A percentile compares a stretch with the other conserved stretches of the same genome.
Conservation (phyloP, 139 green algal genomes). For the Picocystis salinarum region DNA sequence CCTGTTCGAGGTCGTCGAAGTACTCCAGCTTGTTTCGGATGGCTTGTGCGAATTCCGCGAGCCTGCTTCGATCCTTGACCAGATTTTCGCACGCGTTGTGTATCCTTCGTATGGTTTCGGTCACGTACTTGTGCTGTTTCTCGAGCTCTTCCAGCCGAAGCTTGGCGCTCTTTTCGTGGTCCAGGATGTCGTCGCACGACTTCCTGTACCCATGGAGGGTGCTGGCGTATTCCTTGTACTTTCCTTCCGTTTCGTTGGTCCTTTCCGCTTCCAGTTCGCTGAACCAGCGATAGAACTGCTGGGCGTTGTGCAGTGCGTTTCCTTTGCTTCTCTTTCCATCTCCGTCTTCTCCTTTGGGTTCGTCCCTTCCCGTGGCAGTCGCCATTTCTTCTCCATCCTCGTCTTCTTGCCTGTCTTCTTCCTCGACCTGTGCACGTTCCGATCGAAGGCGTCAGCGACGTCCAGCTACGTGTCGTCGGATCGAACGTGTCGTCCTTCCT, state of each 20-base stretch:
- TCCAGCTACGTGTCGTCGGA: not conserved
- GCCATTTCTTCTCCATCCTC: not conserved
- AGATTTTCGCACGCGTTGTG: slow-evolving; percentile 41
- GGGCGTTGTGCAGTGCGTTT: slow-evolving; percentile 37
- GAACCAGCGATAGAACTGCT: slow-evolving; percentile 77
- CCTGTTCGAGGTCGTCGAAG: slow-evolving; percentile 87
- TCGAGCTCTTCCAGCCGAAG: slow-evolving; percentile 40
- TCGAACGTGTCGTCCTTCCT: not conserved
- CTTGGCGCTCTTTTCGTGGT: slow-evolving; percentile 10
- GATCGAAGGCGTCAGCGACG: not conserved
- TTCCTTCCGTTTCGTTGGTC: slow-evolving; percentile 55
- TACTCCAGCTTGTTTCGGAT: slow-evolving; percentile 52
- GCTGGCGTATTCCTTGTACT: slow-evolving; percentile 51
- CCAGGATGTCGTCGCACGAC: slow-evolving; percentile 36
- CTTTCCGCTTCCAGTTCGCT: slow-evolving; percentile 58
- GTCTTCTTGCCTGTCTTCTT: not conserved
- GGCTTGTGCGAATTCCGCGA: slow-evolving; percentile 47
- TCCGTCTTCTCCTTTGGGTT: too few species aligned
- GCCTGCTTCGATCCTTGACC: slow-evolving; percentile 15
- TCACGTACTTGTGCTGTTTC: slow-evolving; percentile 39
- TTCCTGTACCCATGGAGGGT: slow-evolving; percentile 36
- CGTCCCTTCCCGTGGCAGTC: too few species aligned
- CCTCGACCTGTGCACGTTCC: not conserved
- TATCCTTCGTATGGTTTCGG: slow-evolving; percentile 22
- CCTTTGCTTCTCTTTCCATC: not conserved